A percentile compares a stretch with the other conserved stretches of the same genome.
phyloP scores from a whole-genome alignment of 1,284 basidiomycete species.

The Agroathelia rolfsii region DNA sequence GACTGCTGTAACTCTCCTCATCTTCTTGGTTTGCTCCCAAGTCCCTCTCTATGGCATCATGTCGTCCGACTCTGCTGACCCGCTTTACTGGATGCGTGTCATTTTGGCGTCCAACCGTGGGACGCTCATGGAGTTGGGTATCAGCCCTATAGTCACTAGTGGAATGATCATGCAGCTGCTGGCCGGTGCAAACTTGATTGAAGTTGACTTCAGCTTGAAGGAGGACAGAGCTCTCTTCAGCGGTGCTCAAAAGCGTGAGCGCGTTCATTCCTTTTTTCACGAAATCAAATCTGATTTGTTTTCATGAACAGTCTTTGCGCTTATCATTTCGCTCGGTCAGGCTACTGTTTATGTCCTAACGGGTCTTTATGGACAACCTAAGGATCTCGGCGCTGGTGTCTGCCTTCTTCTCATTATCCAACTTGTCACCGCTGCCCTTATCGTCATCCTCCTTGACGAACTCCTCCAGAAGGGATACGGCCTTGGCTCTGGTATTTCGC shows the following conservation, averaged over 20 bases:
- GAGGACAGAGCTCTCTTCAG: slow-evolving; percentile 95
- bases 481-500: slow-evolving; percentile 95
- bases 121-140: slow-evolving; percentile 98
- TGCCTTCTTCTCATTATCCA: slow-evolving; percentile 94
- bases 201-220: slow-evolving; percentile 95
- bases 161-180: slow-evolving; percentile 99
- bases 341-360: slow-evolving; percentile 97
- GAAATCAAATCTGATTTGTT: slow-evolving; percentile 3
- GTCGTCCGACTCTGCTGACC: slow-evolving; percentile 96
- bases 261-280: slow-evolving; percentile 4
- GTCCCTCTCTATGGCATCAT: slow-evolving; percentile 97
- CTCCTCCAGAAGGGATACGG: slow-evolving; percentile 98
- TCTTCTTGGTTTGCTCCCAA: slow-evolving; percentile 96
- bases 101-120: slow-evolving; percentile 97
- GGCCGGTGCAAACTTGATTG: slow-evolving; percentile 94
- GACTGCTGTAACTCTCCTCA: slow-evolving; percentile 94
- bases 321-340: slow-evolving; percentile 94
- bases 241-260: slow-evolving; percentile 92
- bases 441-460: slow-evolving; percentile 97
- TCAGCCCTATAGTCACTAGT: slow-evolving; percentile 93
- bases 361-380: slow-evolving; percentile 91
- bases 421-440: slow-evolving; percentile 86
- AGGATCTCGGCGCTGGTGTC: slow-evolving; percentile 92
- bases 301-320: slow-evolving; percentile 71
- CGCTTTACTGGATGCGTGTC: slow-evolving; percentile 99